Base-by-base conservation (phyloP, 176 grass and related monocot genomes). In the Bromus sterilis region DNA sequence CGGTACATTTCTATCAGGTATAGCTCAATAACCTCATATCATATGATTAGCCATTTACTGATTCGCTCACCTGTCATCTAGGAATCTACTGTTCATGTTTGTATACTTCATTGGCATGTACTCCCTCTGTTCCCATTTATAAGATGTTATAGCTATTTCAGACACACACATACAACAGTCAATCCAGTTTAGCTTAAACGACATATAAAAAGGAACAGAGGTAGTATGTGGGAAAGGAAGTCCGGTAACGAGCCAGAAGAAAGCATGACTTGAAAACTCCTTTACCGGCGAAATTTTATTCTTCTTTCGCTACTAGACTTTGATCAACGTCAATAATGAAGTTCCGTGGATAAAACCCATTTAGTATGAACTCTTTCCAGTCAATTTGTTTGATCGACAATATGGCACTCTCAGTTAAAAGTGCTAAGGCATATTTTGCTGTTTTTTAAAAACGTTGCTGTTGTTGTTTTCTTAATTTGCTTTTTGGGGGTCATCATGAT, bases 1-100 rank as follows among this genome's bases (percentile, higher is more conserved):
- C 48, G 21, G 18, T 72, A 71, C 67, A 10, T 79, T 78, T 89
- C 71, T 81, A 72, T 89, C 55, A 20, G 55, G 7, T 77, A 56
- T 56, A 65, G 76, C 65, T 68, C 81, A 66, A 33, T 77, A 71
- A 56, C 34, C 64, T 74, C 36, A 56, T 48, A 36, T n/a, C n/a
- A 15, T 48, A 53, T 6, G 15, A 33, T 15, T 78, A 15, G 7
- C 76, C 42, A 28, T 56, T 84, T 56, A 48, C 32, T 84, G 12
- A 78, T 51, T 73, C 67, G 21, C 33, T 20, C 10, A 1, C 18
- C 23, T 65, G 23, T 39, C 69, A 66, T 77, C 24, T 32, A 32
- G 29, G 37, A n/a, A 63, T 35, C 31, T 31, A 60, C 53, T 84
- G 51, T 59, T 83, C 34, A 24, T 78, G 23, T 53, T 53, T 2